These are phyloP conservation scores for Crithidia bombi DNA, from an alignment of 208 protist genomes.

Conservation along the genomic window DNA sequence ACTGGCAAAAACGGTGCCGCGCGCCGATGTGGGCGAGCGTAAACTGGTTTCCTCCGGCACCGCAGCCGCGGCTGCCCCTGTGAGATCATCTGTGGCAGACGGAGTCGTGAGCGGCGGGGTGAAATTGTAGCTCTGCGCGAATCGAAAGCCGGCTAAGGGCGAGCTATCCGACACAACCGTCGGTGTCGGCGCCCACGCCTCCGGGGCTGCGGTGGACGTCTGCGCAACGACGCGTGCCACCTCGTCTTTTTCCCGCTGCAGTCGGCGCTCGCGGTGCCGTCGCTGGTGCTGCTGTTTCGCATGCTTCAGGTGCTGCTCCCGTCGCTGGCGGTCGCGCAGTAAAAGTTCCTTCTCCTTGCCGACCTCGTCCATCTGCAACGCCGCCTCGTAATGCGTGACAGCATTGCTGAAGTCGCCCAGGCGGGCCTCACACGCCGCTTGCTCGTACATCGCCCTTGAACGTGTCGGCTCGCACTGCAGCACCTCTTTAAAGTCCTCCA, in stretches of 20 bases:
- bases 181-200: not conserved
- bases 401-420: conserved; percentile 73
- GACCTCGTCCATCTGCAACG: conserved; percentile 54
- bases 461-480: conserved; percentile 61
- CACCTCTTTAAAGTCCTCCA: conserved; percentile 66
- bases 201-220: not conserved
- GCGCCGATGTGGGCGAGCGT: conserved; percentile 10
- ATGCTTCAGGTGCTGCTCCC: conserved; percentile 3
- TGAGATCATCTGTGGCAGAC: not conserved
- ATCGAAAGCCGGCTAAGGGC: too few species aligned
- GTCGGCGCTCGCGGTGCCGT: conserved; percentile 1
- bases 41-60: not conserved
- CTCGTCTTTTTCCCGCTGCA: not conserved
- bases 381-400: conserved; percentile 84
- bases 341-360: conserved; percentile 15
- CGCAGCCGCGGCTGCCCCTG: not conserved
- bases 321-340: conserved; percentile 17
- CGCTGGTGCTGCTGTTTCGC: conserved; percentile 12
- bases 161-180: not conserved
- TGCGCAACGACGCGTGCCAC: not conserved
- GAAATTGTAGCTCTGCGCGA: too few species aligned
- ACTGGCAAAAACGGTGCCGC: not conserved
- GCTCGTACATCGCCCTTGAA: conserved; percentile 66
- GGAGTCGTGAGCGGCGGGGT: not conserved
- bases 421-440: conserved; percentile 73